phyloP scores from a whole-genome alignment of 805 yeast species.

The Dipodascopsis uninucleata region DNA sequence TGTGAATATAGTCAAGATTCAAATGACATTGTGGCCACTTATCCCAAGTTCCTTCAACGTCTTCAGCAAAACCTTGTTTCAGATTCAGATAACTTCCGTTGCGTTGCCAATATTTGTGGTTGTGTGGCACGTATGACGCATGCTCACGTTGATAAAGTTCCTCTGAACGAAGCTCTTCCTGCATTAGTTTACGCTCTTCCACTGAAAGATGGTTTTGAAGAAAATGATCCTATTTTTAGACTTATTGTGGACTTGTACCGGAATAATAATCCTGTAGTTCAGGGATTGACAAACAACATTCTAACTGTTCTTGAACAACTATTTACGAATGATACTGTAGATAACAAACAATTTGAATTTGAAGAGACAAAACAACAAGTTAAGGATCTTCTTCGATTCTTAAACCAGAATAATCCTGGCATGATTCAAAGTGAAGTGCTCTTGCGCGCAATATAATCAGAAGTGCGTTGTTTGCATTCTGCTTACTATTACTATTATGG shows the following conservation, averaged over 20 bases:
- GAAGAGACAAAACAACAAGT: slow-evolving; percentile 64
- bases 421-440: slow-evolving; percentile 6
- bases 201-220: slow-evolving; percentile 82
- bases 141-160: slow-evolving; percentile 67
- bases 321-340: slow-evolving; percentile 72
- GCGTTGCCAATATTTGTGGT: slow-evolving; percentile 86
- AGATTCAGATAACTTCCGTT: slow-evolving; percentile 56
- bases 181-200: slow-evolving; percentile 76
- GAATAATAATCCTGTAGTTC: slow-evolving; percentile 52
- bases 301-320: slow-evolving; percentile 66
- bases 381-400: slow-evolving; percentile 64
- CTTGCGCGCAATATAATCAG: slow-evolving; percentile 5
- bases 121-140: slow-evolving; percentile 91
- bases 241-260: slow-evolving; percentile 67
- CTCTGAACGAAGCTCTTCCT: slow-evolving; percentile 73
- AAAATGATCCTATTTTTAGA: slow-evolving; percentile 84
- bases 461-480: too few species aligned
- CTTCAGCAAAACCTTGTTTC: slow-evolving; percentile 71
- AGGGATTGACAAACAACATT: slow-evolving; percentile 40
- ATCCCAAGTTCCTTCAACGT: slow-evolving; percentile 63
- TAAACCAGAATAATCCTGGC: slow-evolving; percentile 63
- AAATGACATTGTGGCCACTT: slow-evolving; percentile 57
- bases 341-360: slow-evolving; percentile 71
- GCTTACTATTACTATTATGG: too few species aligned
- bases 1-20: slow-evolving; percentile 51